Conservation (phyloP, 176 grass and related monocot genomes). For the Chloris gayana region DNA sequence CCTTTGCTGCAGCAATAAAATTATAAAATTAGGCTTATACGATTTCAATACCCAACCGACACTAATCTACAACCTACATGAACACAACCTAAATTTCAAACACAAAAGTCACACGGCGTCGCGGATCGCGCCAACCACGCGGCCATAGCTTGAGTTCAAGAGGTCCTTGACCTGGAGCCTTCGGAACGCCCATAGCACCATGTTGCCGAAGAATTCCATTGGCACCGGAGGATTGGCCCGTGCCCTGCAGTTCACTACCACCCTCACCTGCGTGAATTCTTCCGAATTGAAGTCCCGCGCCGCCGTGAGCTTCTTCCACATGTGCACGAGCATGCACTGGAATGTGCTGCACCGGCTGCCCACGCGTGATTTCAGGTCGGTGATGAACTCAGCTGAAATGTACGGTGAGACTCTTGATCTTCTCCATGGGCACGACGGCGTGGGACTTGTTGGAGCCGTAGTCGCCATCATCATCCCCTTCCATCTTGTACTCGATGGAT, state of each 20-base stretch:
- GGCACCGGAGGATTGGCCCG: conserved; percentile 20
- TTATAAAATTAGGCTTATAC: too few species aligned
- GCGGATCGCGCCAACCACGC: conserved; percentile 28
- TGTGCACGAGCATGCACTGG: conserved; percentile 34
- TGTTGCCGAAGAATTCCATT: conserved; percentile 44
- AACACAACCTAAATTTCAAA: too few species aligned
- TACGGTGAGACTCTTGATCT: conserved; percentile 7
- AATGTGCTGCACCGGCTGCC: conserved; percentile 49
- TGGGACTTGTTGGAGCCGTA: not conserved
- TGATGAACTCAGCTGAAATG: conserved; percentile 37
- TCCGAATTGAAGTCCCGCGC: conserved; percentile 31
- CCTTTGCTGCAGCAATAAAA: too few species aligned
- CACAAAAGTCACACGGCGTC: conserved; percentile 26
- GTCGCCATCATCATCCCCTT: too few species aligned
- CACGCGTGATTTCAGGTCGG: conserved; percentile 14
- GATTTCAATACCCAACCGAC: too few species aligned
- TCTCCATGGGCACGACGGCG: not conserved
- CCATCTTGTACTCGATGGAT: conserved; percentile 36
- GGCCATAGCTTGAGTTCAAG: conserved; percentile 1
- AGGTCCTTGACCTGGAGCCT: conserved; percentile 21
- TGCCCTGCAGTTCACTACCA: conserved; percentile 46
- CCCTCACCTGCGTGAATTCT: conserved; percentile 14
- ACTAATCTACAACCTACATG: too few species aligned
- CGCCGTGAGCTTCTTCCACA: conserved; percentile 49
- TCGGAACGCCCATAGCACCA: conserved; percentile 54